Evolutionary conservation across 202 grass and related monocot genomes (phyloP), one percentile per base, ranked within the genome.

Genomic region (Digitaria exilis): DNA sequence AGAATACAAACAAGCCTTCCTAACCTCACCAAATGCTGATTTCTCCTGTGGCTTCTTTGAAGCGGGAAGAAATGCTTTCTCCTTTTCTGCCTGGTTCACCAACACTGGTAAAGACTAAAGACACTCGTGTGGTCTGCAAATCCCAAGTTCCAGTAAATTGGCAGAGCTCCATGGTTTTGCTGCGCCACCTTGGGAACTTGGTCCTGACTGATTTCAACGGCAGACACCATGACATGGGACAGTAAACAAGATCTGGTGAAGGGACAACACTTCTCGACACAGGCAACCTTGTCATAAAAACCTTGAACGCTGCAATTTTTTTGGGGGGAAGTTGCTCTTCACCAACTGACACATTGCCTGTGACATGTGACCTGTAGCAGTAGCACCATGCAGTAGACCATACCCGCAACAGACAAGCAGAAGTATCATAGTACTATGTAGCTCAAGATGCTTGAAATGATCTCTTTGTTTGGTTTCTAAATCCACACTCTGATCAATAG

Each of bases 321-420:
- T 94, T n/a, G n/a, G n/a, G 91, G 94, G 87, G 90, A 73, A 97
- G 91, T 78, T 97, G 90, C 65, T 82, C 82, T 78, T 88, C 79
- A 28, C 91, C 89, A 15, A 87, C 87, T 6, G 89, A 97, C 72
- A 97, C 91, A 3, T 83, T 97, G 65, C 89, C 37, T 39, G 37
- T 39, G 37, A 39, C 37, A 39, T 39, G 6, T 39, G 7, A 39
- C 37, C 37, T 39, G 37, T 39, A 39, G 21, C 19, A 67, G n/a
- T 65, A 37, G 21, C 19, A 67, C 19, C 19, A n/a, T 67, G 37
- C 62, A 65, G 16, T 17, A 64, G 35, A 31, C 28, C 59, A 64
- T 17, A 34, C 61, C 16, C 19, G 30, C 9, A 11, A 18, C 2
- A 0, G 31, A 64, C 7, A 34, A 64, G 18, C 5, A 63, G 30